Evolutionary conservation across 768 basidiomycete species (phyloP).

Genomic region (Lactarius hengduanensis): DNA sequence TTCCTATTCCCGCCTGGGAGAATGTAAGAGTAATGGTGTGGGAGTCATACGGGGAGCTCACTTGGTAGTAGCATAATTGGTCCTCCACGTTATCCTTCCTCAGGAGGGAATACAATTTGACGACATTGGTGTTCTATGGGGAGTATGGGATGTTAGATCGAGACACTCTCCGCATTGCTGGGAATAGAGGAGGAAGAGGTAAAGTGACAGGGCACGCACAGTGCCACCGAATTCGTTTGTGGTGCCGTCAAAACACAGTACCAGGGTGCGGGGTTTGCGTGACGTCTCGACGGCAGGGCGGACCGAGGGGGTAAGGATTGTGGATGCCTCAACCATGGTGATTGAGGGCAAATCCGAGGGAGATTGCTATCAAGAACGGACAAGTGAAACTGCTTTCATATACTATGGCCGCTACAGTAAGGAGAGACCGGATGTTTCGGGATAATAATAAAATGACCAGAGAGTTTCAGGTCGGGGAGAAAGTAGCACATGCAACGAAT

Average conservation of each 20-base stretch:
- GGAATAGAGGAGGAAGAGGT: not conserved
- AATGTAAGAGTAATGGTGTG: not conserved
- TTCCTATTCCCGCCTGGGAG: constrained; percentile 45
- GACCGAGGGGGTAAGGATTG: not conserved
- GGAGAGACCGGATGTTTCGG: too few relatives aligned
- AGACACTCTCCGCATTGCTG: not conserved
- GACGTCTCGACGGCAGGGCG: constrained; percentile 25
- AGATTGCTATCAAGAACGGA: not conserved
- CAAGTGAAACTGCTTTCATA: not conserved
- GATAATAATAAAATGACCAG: too few relatives aligned
- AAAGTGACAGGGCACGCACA: not conserved
- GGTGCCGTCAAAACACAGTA: constrained; percentile 30
- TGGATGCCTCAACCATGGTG: not conserved
- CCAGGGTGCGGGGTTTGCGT: constrained; percentile 22
- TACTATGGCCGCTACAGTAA: not conserved
- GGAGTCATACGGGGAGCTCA: constrained; percentile 30
- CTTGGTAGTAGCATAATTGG: constrained; percentile 66
- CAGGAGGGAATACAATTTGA: constrained; percentile 40
- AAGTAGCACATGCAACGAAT: not conserved
- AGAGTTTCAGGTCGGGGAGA: not conserved
- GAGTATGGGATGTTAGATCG: constrained; percentile 16
- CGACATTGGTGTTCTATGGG: constrained; percentile 42
- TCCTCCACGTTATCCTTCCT: constrained; percentile 38
- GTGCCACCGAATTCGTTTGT: constrained; percentile 1
- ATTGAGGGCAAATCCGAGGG: too few relatives aligned